Base-by-base conservation (phyloP, 73 alveolate genomes). In the Paraurostyla sp. region DNA sequence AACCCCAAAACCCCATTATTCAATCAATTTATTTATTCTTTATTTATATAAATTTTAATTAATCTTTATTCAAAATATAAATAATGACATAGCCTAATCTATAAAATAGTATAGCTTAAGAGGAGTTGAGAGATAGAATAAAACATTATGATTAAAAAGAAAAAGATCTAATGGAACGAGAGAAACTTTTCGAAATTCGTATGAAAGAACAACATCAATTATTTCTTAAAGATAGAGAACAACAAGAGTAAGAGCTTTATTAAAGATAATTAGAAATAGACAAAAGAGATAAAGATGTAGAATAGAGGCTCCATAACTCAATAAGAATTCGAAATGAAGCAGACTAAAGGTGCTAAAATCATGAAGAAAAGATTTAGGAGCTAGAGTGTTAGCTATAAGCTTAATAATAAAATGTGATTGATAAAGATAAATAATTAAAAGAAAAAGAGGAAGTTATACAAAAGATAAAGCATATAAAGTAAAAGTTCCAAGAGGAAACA, bases 111-210 rank as follows among this genome's bases (percentile, higher is more conserved):
- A 69, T 69, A 62, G n/a, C 54, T 18, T 4, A 69, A 33, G 38
- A 69, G 7, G 84, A 69, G 65, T 38, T 69, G 23, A 7, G 62
- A 30, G 84, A 69, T 22, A 69, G 40, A 36, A 69, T 69, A 30
- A 69, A 32, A n/a, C 84, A 69, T 69, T 69, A 69, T 69, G 84
- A 69, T 41, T 38, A 69, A 36, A 69, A 69, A 35, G 84, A 69
- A 23, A 33, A 36, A 40, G 84, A 69, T 69, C 84, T 69, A 22
- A 69, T 7, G 40, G 84, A 69, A 43, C 6, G 84, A 69, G 62
- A 38, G 40, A 69, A 62, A 69, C 40, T 69, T 2, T 69, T 69
- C 40, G 84, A 69, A 25, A 41, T 69, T n/a, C 29, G 63, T 35
- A 69, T 69, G 84, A 7, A 69, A 29, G 84, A 69, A 32, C 62